A percentile compares a stretch with the other conserved stretches of the same genome.
phyloP scores from a whole-genome alignment of 371 early-diverging fungal genomes.

The Zychaea mexicana region DNA sequence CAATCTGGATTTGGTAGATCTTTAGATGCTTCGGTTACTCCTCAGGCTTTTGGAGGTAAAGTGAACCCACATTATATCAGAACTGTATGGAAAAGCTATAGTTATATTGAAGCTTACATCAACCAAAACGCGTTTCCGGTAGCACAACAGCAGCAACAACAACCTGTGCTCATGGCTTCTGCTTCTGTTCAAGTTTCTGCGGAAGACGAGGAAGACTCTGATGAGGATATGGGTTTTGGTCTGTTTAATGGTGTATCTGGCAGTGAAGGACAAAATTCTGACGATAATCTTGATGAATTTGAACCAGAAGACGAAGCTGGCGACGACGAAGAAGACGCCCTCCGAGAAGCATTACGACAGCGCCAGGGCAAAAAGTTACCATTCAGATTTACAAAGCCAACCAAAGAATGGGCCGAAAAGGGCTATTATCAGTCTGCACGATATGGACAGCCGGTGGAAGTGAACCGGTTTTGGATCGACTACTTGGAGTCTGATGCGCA shows the following conservation, averaged over 20 bases:
- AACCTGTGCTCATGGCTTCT: no score
- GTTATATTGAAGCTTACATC: no score
- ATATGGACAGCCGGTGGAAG: background rate
- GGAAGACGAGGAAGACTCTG: background rate
- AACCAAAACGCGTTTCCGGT: no score
- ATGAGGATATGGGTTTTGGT: slow-evolving; percentile 1
- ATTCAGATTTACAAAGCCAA: slow-evolving; percentile 27
- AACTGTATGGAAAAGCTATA: no score
- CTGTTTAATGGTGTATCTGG: slow-evolving; percentile 8
- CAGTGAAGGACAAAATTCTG: slow-evolving; percentile 12
- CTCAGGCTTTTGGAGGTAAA: no score
- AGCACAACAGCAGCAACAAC: no score
- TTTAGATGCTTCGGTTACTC: no score
- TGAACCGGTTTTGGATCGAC: slow-evolving; percentile 59
- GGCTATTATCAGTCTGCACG: slow-evolving; percentile 12
- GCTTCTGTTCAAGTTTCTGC: no score
- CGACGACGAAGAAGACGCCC: slow-evolving; percentile 13
- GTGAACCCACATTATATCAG: no score
- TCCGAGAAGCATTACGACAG: slow-evolving; percentile 21
- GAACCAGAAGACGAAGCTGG: slow-evolving; percentile 2
- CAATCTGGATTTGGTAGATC: no score
- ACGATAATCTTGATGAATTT: background rate
- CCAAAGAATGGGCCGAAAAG: slow-evolving; percentile 38
- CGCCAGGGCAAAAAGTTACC: slow-evolving; percentile 15
- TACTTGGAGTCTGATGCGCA: slow-evolving; percentile 30